These are phyloP conservation scores for Penicillium crustosum DNA, from an alignment of 2,329 filamentous ascomycete species.

Conservation along the genomic window DNA sequence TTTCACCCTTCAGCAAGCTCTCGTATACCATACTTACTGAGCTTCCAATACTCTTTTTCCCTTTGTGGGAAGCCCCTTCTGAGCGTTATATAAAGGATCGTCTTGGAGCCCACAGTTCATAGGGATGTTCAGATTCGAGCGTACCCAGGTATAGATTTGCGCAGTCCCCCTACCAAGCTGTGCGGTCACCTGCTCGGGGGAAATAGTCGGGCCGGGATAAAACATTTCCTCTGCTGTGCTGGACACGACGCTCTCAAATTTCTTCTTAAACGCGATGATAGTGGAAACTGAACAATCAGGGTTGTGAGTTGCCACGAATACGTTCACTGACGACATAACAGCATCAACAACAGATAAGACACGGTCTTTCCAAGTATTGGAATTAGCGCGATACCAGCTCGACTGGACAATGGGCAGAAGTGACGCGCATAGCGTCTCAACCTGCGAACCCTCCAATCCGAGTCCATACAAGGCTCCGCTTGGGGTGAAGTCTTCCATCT, in stretches of 20 bases:
- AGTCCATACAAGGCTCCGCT: constrained; percentile 10
- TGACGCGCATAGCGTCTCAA: not conserved
- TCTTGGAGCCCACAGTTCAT: constrained; percentile 14
- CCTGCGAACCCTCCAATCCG: constrained; percentile 2
- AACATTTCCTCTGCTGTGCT: constrained; percentile 11
- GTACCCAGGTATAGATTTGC: constrained; percentile 15
- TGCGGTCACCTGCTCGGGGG: constrained; percentile 1
- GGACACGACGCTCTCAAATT: constrained; percentile 3
- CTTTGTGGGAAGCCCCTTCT: constrained; percentile 7
- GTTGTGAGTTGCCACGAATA: constrained; percentile 5
- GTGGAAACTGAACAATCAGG: constrained; percentile 8
- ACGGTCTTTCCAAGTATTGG: constrained; percentile 18
- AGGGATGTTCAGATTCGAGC: constrained; percentile 12
- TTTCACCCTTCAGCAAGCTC: constrained; percentile 10
- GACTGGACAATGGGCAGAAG: constrained; percentile 10
- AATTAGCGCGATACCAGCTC: constrained; percentile 14
- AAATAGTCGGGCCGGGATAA: constrained; percentile 8
- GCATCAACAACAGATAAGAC: constrained; percentile 12
- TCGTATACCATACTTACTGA: constrained; percentile 15
- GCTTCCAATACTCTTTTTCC: constrained; percentile 17
- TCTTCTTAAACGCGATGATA: constrained; percentile 9
- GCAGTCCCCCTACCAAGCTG: constrained; percentile 13
- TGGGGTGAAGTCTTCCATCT: constrained; percentile 10
- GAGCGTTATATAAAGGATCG: constrained; percentile 17
- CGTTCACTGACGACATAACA: constrained; percentile 7